Base-by-base conservation (phyloP, 2,329 filamentous ascomycete genomes). In the Aspergillus pseudoglaucus region DNA sequence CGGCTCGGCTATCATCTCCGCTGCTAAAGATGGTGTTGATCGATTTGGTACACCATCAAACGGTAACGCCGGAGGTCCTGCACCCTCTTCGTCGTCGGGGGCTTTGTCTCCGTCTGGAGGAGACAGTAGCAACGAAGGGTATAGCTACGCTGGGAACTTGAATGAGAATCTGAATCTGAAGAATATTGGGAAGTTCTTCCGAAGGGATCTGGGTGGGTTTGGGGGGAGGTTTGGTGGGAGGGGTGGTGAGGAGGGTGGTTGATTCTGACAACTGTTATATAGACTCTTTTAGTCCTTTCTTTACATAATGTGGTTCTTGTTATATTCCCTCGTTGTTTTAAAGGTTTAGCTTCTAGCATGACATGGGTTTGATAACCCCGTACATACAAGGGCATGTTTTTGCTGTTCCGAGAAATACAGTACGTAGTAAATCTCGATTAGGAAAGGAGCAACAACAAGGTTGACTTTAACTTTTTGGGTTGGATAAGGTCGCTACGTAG, bases 101-200 rank as follows among this genome's bases (percentile, higher is more conserved):
- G 48, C 61, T 7, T 56, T 59, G 23, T 56, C 60, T 37, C 63
- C 59, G 46, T 49, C 49, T 39, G 41, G 52, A 18, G 44, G 44
- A 3, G 47, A 59, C 40, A 55, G 48, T 49, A 47, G 42, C 44
- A 50, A 58, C 53, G 41, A 55, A 39, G 52, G 59, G 47, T 55
- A 63, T 46, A 54, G 55, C 30, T 30, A 30, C 25, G 25, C 85
- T 59, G 81, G 80, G 6, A 88, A 86, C 45, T 80, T 96, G 54
- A 95, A 96, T 64, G 91, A 95, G 69, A 95, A 96, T 64, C 90
- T 95, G 69, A 96, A 96, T 68, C 66, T 97, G 69, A 90, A 89
- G 73, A 95, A 89, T 66, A 88, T 98, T 70, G 91, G 91, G 20
- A 96, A 95, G 70, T 96, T 97, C 72, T 97, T 97, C 74, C 83